These are phyloP conservation scores for Penicillium sp. DNA, from an alignment of 2,329 filamentous ascomycete species.

Conservation along the genomic window DNA sequence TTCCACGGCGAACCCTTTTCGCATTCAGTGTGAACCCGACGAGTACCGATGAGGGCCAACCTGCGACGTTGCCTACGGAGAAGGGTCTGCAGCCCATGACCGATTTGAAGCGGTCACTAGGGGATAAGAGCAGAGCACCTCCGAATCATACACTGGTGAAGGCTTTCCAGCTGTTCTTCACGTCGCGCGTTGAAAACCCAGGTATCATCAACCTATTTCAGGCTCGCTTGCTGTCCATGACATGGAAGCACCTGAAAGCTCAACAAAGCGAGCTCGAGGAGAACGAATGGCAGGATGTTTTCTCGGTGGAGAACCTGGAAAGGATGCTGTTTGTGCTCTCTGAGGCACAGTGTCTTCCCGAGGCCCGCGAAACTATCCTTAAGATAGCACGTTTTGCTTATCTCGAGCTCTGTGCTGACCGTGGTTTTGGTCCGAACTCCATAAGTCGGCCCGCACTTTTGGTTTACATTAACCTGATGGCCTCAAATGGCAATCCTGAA, in stretches of 20 bases:
- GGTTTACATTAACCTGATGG: slow-evolving; percentile 53
- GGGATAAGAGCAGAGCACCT: slow-evolving; percentile 65
- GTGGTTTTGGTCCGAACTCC: slow-evolving; percentile 43
- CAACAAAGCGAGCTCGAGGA: slow-evolving; percentile 32
- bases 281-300: slow-evolving; percentile 36
- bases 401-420: slow-evolving; percentile 36
- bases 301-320: slow-evolving; percentile 41
- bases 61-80: slow-evolving; percentile 57
- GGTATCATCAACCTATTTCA: slow-evolving; percentile 64
- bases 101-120: slow-evolving; percentile 63
- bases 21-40: slow-evolving; percentile 38
- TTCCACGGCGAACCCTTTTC: slow-evolving; percentile 33
- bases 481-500: slow-evolving; percentile 54
- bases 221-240: slow-evolving; percentile 58
- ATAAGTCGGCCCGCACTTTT: slow-evolving; percentile 41
- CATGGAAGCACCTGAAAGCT: slow-evolving; percentile 61
- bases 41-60: slow-evolving; percentile 51
- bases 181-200: slow-evolving; percentile 50
- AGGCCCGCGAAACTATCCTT: slow-evolving; percentile 40
- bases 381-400: slow-evolving; percentile 42
- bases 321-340: slow-evolving; percentile 42
- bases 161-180: slow-evolving; percentile 66
- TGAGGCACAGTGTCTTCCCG: slow-evolving; percentile 35
- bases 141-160: slow-evolving; percentile 60
- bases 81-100: slow-evolving; percentile 69